These are phyloP conservation scores for Aphanomyces stellatus DNA, from an alignment of 352 stramenopile species.

Conservation along the genomic window DNA sequence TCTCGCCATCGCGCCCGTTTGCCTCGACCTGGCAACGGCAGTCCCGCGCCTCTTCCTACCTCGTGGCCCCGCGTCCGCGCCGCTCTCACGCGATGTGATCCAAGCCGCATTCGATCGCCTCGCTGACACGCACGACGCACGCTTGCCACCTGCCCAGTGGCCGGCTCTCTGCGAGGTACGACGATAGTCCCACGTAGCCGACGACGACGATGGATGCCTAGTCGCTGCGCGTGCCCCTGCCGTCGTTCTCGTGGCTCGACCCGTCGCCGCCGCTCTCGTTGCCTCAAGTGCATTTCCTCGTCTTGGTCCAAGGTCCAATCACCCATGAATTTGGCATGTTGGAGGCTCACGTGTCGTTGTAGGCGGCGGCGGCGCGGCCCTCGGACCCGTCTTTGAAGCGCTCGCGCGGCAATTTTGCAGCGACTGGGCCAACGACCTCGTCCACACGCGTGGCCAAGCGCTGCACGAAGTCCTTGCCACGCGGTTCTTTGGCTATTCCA, in stretches of 20 bases:
- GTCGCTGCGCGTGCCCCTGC: not conserved
- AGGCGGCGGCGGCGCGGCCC: not conserved
- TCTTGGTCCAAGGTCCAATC: not conserved
- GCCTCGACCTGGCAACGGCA: not conserved
- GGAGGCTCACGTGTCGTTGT: too few species aligned
- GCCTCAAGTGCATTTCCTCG: not conserved
- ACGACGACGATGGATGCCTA: not conserved
- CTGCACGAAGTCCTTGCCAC: not conserved
- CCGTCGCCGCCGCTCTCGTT: not conserved
- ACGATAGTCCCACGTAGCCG: not conserved
- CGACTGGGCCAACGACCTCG: not conserved
- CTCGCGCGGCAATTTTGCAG: not conserved
- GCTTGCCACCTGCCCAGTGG: too few species aligned
- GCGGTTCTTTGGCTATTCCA: slow-evolving; percentile 18
- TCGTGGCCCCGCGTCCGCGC: not conserved
- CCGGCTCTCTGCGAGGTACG: not conserved
- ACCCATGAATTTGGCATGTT: too few species aligned
- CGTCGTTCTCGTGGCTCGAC: not conserved
- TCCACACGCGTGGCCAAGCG: not conserved
- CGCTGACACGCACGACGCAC: too few species aligned
- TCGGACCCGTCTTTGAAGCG: not conserved
- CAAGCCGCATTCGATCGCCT: not conserved
- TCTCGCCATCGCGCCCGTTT: not conserved
- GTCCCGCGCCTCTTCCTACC: not conserved
- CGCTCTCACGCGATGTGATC: not conserved